Evolutionary conservation across 352 stramenopile genomes (phyloP), one percentile per base, ranked within the genome.

Genomic region (Pythium phragmitis): DNA sequence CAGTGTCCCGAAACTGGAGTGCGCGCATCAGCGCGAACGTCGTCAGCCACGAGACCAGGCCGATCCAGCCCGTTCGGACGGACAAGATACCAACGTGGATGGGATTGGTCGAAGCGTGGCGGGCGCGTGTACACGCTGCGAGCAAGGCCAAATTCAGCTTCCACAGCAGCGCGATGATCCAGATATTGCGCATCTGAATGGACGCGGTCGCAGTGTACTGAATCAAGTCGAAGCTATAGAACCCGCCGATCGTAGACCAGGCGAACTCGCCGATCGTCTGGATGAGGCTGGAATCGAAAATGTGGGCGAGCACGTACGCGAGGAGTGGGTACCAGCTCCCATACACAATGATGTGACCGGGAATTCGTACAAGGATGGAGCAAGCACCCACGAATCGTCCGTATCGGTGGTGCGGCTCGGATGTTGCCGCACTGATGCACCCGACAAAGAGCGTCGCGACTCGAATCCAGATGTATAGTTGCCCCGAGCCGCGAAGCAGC

Each of bases 381-480:
- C 21, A 37, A 4, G 66, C 64, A 17, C 37, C 17, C 2, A 45
- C n/a, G 1, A 53, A 23, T 13, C 28, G 53, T 16, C 21, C 1
- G 7, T 23, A 21, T 16, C 14, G 4, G 49, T 19, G 21, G 2
- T 65, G 72, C 7, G 21, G 30, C 45, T 79, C 69, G 1, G 33
- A 23, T 3, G n/a, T 21, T 55, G 66, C 48, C 7, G 69, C 67
- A 23, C 36, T 23, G 21, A 70, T 67, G 48, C 70, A 76, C 4
- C 67, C 70, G 9, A 39, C 21, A 33, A 37, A 53, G 12, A 87
- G 46, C 3, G 72, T 48, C 1, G 47, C 2, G 13, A 84, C 28
- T 3, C 79, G 76, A 42, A 82, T 21, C 80, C 80, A 89, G 8
- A 89, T 69, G 42, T 83, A 89, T 0, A 41, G 0, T 33, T 89